These are phyloP conservation scores for Myriosclerotinia scirpicola DNA, from an alignment of 2,329 filamentous ascomycete species.

Conservation along the genomic window DNA sequence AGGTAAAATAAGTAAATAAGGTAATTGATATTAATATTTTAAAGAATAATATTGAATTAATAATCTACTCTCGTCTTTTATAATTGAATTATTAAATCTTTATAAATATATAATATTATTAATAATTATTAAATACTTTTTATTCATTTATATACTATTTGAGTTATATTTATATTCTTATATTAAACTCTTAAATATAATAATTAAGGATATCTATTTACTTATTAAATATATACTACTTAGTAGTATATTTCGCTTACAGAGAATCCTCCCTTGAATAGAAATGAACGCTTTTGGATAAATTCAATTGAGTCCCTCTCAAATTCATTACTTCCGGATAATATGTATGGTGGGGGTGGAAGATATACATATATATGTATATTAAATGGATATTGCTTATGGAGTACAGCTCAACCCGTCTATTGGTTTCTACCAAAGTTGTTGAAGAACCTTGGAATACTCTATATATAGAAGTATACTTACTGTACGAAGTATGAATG, in stretches of 20 bases:
- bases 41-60: too few relatives aligned
- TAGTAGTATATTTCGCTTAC: slow-evolving; percentile 9
- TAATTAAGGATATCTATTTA: too few relatives aligned
- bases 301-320: background rate
- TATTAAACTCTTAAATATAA: background rate
- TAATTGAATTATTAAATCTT: too few relatives aligned
- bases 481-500: background rate
- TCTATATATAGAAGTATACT: background rate
- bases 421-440: slow-evolving; percentile 2
- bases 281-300: background rate
- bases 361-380: background rate
- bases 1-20: background rate
- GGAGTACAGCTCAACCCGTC: background rate
- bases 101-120: too few relatives aligned
- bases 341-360: slow-evolving; percentile 1
- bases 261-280: background rate
- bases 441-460: background rate
- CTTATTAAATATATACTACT: background rate
- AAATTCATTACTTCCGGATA: background rate
- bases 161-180: background rate
- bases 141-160: background rate
- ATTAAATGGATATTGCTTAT: slow-evolving; percentile 4
- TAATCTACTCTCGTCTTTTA: too few relatives aligned
- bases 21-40: too few relatives aligned
- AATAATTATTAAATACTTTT: background rate